Evolutionary conservation across 2,329 filamentous ascomycete genomes (phyloP).

Genomic region (Juglanconis oblonga): DNA sequence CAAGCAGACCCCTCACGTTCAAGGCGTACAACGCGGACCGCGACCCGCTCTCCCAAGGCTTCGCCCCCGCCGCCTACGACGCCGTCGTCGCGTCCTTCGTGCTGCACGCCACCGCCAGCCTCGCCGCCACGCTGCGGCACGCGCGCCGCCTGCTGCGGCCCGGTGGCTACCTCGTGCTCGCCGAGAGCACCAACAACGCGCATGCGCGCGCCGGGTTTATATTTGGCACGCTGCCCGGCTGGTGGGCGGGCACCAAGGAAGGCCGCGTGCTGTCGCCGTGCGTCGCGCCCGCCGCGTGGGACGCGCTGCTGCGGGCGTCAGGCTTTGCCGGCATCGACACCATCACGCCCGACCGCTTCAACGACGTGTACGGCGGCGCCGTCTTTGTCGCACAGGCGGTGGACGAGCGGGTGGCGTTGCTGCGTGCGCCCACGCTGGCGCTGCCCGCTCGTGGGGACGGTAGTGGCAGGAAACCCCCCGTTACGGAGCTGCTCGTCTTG

Average conservation of each 20-base stretch:
- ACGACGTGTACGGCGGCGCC: background rate
- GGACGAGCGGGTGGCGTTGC: background rate
- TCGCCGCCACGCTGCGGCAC: constrained; percentile 28
- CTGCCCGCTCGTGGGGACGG: too few species aligned
- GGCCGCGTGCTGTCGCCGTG: constrained; percentile 3
- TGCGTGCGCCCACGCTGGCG: background rate
- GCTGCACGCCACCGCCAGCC: constrained; percentile 33
- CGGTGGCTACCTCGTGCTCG: constrained; percentile 41
- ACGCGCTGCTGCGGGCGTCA: background rate
- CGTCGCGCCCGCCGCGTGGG: background rate
- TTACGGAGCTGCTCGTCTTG: background rate
- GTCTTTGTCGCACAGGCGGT: constrained; percentile 8
- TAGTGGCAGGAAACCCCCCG: too few species aligned
- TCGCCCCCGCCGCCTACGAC: constrained; percentile 30
- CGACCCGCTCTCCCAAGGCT: constrained; percentile 29
- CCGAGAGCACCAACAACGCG: constrained; percentile 32
- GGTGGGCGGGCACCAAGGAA: constrained; percentile 22
- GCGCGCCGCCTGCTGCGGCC: constrained; percentile 37
- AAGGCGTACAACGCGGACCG: constrained; percentile 27
- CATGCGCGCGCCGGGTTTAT: constrained; percentile 16
- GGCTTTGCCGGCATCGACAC: constrained; percentile 9
- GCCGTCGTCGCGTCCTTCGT: constrained; percentile 35
- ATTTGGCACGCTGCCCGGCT: constrained; percentile 28
- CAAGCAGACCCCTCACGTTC: constrained; percentile 19
- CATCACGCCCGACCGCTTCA: background rate